phyloP scores from a whole-genome alignment of 1,139 yeast genomes.

The Kurtzmaniella quercitrusa region DNA sequence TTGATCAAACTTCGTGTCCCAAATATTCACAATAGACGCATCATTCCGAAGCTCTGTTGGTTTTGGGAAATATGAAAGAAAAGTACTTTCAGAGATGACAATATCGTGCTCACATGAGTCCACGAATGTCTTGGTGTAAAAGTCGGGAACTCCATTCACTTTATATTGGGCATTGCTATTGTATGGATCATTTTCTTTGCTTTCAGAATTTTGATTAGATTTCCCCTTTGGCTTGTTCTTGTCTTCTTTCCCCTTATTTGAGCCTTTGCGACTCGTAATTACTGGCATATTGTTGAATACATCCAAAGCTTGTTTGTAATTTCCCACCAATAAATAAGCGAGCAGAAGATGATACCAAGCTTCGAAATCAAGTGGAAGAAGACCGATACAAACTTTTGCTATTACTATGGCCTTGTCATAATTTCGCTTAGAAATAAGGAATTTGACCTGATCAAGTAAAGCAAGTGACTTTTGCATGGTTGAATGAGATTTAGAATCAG shows the following conservation, averaged over 20 bases:
- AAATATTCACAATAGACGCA: constrained; percentile 24
- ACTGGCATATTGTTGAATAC: constrained; percentile 37
- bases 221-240: constrained; percentile 6
- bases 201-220: background rate
- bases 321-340: constrained; percentile 28
- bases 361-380: constrained; percentile 41
- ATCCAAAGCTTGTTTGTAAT: constrained; percentile 28
- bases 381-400: constrained; percentile 28
- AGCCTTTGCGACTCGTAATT: constrained; percentile 8
- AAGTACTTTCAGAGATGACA: constrained; percentile 28
- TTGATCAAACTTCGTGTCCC: constrained; percentile 30
- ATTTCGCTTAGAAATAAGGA: constrained; percentile 27
- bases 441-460: constrained; percentile 37
- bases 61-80: constrained; percentile 29
- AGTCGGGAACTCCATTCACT: constrained; percentile 31
- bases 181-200: background rate
- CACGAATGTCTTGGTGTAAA: constrained; percentile 24
- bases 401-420: constrained; percentile 26
- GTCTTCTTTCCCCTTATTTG: background rate
- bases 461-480: constrained; percentile 35
- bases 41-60: constrained; percentile 15
- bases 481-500: constrained; percentile 12
- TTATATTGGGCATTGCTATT: background rate
- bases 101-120: constrained; percentile 22
- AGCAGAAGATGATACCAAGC: constrained; percentile 37